Base-by-base conservation (phyloP, 106 monocot genomes). In the Dendrobium huoshanense region DNA sequence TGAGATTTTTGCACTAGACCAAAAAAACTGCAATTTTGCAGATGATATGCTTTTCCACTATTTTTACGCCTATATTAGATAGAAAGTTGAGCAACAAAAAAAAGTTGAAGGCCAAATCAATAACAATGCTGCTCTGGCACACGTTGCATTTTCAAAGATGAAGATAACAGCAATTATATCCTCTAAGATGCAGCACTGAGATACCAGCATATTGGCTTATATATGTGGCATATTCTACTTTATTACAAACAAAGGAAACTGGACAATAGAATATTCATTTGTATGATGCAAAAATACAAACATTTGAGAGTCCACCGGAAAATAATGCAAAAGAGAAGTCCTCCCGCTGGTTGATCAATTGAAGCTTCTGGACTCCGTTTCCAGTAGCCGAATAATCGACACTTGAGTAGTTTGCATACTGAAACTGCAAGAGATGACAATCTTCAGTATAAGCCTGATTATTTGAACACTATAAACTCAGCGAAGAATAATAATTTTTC, bases 291-390 rank as follows among this genome's bases (percentile, higher is more conserved):
- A 49, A 47, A 76, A 73, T 25, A 61, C 84, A 85, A 91, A 95
- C 97, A 91, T 88, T 91, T 29, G 56, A 79, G 2, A 91, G 55
- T 33, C 92, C 97, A 73, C 94, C 89, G 77, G 94, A 88, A 85
- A 98, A 98, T 72, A 98, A 78, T 78, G 91, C 97, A 89, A 95
- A 98, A 75, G 97, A 91, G 83, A 94, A 95, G 67, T 98, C 92
- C 24, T 82, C 95, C 81, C 98, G 92, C 65, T 99, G 98, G 67
- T 99, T 99, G 75, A 99, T 94, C 75, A 99, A 79, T 80, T 88
- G 90, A 87, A 99, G 89, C 79, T 82, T 95, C 81, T 95, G 77
- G 11, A 75, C 75, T 22, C 95, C 95, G 18, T 88, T 90, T 86
- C 98, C 95, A 18, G 85, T 86, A 18, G 55, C 84, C 16, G 41